Evolutionary conservation across 2,329 filamentous ascomycete species (phyloP).

Genomic region (Penicillium sp.): DNA sequence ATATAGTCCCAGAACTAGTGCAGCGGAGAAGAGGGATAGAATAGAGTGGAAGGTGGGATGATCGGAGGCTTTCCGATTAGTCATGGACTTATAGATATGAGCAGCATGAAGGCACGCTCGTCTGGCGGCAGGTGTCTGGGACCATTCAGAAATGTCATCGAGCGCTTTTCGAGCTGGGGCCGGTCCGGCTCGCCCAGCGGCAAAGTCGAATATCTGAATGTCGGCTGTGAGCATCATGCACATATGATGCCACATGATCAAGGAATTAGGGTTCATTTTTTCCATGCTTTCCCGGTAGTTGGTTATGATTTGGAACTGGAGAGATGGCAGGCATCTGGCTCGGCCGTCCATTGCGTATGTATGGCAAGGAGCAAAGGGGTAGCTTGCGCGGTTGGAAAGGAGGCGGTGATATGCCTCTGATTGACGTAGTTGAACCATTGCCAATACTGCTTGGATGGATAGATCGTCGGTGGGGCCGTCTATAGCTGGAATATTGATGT

Average conservation of each 20-base stretch:
- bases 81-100: conserved; percentile 56
- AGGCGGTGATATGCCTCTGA: conserved; percentile 50
- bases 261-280: conserved; percentile 53
- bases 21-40: conserved; percentile 55
- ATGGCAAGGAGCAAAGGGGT: conserved; percentile 48
- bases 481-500: conserved; percentile 37
- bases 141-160: conserved; percentile 56
- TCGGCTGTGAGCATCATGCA: conserved; percentile 58
- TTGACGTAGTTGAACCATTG: conserved; percentile 47
- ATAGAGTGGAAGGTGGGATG: conserved; percentile 57
- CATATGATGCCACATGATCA: conserved; percentile 58
- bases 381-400: conserved; percentile 42
- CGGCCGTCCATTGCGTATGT: conserved; percentile 54
- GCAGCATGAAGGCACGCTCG: conserved; percentile 57
- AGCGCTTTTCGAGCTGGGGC: conserved; percentile 53
- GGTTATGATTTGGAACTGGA: conserved; percentile 37
- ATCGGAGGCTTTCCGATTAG: conserved; percentile 57
- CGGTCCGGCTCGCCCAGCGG: conserved; percentile 55
- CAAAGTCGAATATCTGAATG: conserved; percentile 57
- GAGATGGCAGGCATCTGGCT: conserved; percentile 44
- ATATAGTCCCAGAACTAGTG: conserved; percentile 57
- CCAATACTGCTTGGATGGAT: conserved; percentile 42
- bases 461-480: conserved; percentile 40
- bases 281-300: conserved; percentile 48
- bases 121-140: conserved; percentile 55